These are phyloP conservation scores for Malus sylvestris DNA, from an alignment of 306 rosid species.

Conservation along the genomic window DNA sequence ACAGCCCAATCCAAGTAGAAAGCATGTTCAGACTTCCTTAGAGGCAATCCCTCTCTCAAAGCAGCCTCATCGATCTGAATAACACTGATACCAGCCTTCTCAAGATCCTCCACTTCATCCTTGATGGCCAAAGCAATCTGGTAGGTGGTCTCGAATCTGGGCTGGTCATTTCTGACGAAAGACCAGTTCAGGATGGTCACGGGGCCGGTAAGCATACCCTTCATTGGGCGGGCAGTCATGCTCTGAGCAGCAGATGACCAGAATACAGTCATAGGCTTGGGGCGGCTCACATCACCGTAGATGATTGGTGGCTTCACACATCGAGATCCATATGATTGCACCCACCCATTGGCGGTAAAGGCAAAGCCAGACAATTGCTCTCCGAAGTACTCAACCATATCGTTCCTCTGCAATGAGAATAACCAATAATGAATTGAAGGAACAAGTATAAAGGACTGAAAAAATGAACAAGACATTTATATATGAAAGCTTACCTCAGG, in stretches of 20 bases:
- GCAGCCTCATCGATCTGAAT: conserved; percentile 96
- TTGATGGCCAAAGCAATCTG: conserved; percentile 92
- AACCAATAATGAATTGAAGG: conserved; percentile 16
- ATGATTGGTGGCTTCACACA: conserved; percentile 97
- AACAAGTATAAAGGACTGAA: not conserved
- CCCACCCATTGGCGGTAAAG: conserved; percentile 87
- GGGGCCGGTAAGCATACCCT: conserved; percentile 98
- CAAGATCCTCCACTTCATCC: conserved; percentile 93
- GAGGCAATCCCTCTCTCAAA: conserved; percentile 77
- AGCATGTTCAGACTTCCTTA: conserved; percentile 85
- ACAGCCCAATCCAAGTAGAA: conserved; percentile 94
- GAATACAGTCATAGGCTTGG: conserved; percentile 74
- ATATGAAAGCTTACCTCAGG: conserved; percentile 63
- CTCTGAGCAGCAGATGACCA: conserved; percentile 46
- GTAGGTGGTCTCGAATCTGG: conserved; percentile 77
- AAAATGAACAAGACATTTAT: not conserved
- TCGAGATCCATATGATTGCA: conserved; percentile 92
- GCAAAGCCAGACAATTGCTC: conserved; percentile 84
- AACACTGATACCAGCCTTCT: conserved; percentile 64
- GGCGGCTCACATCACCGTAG: conserved; percentile 95
- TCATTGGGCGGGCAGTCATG: conserved; percentile 68
- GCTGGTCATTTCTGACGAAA: conserved; percentile 80
- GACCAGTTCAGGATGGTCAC: conserved; percentile 98
- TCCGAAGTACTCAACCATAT: conserved; percentile 93
- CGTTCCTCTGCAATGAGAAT: conserved; percentile 66